Percentiles rank a stretch among this genome's conserved stretches.
Evolutionary conservation across 306 rosid species (phyloP).

Genomic region (Mimosa bimucronata): DNA sequence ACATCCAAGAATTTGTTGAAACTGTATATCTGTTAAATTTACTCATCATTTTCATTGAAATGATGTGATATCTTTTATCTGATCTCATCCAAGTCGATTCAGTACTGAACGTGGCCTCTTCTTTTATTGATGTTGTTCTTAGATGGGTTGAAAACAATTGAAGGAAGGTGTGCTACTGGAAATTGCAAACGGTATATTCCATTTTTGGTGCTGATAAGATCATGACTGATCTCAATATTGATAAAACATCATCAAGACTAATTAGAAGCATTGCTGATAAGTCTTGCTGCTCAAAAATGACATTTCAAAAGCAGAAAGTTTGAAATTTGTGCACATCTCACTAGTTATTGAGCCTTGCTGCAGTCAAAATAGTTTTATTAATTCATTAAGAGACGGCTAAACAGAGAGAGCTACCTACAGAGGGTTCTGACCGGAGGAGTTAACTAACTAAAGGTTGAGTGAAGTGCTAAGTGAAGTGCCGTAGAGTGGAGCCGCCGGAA

Average conservation of each 20-base stretch:
- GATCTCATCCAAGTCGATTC: not conserved
- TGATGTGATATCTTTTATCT: not conserved
- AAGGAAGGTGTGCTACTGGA: constrained; percentile 34
- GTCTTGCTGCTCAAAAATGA: not conserved
- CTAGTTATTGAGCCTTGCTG: not conserved
- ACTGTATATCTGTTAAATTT: not conserved
- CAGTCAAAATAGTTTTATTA: not conserved
- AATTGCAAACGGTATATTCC: constrained; percentile 5
- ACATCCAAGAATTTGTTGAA: not conserved
- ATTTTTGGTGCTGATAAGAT: not conserved
- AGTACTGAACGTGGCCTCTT: not conserved
- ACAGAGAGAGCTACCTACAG: too few species aligned
- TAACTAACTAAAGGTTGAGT: too few species aligned
- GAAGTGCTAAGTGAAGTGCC: too few species aligned
- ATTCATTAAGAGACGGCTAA: too few species aligned
- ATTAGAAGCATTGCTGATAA: too few species aligned
- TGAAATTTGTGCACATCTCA: not conserved
- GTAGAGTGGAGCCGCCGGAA: too few species aligned
- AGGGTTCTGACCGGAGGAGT: too few species aligned
- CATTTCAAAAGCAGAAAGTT: not conserved
- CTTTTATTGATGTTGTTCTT: not conserved
- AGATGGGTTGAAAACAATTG: constrained; percentile 26
- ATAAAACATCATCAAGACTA: not conserved
- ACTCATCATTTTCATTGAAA: not conserved
- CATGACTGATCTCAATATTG: not conserved